Evolutionary conservation across 2,329 filamentous ascomycete genomes (phyloP).

Genomic region (Aspergillus luchuensis): DNA sequence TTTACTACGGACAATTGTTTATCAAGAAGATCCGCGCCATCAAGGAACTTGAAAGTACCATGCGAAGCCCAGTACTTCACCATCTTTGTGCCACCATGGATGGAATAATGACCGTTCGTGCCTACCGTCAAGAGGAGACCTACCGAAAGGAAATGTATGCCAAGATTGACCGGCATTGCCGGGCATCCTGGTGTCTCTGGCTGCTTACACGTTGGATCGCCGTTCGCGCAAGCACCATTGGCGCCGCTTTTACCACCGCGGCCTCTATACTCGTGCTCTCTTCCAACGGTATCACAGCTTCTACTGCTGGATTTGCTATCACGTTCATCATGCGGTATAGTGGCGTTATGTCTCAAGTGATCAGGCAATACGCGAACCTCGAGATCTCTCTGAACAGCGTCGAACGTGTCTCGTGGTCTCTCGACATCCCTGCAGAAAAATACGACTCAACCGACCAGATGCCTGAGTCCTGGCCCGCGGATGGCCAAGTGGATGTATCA

Average conservation of each 20-base stretch:
- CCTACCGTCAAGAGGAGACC: not conserved
- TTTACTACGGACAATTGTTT: slow-evolving; percentile 1
- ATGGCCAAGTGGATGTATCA: slow-evolving; percentile 69
- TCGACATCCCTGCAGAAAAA: not conserved
- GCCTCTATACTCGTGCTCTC: not conserved
- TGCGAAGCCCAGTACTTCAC: not conserved
- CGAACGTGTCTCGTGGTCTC: not conserved
- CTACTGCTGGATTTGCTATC: slow-evolving; percentile 8
- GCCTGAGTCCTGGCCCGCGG: slow-evolving; percentile 28
- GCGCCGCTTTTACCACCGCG: slow-evolving; percentile 2
- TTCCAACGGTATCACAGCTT: slow-evolving; percentile 12
- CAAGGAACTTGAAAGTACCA: slow-evolving; percentile 5
- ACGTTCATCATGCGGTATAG: slow-evolving; percentile 7
- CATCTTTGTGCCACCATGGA: slow-evolving; percentile 5
- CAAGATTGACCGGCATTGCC: slow-evolving; percentile 1
- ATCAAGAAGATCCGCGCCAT: slow-evolving; percentile 5
- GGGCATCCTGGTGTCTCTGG: slow-evolving; percentile 3
- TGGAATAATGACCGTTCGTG: slow-evolving; percentile 5
- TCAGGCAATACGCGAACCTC: slow-evolving; percentile 8
- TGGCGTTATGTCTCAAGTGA: not conserved
- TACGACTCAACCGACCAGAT: not conserved
- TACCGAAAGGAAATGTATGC: slow-evolving; percentile 1
- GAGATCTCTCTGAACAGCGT: slow-evolving; percentile 8
- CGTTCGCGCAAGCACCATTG: not conserved
- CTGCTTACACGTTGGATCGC: slow-evolving; percentile 5